phyloP scores from a whole-genome alignment of 805 yeast species.

The Lipomyces starkeyi region DNA sequence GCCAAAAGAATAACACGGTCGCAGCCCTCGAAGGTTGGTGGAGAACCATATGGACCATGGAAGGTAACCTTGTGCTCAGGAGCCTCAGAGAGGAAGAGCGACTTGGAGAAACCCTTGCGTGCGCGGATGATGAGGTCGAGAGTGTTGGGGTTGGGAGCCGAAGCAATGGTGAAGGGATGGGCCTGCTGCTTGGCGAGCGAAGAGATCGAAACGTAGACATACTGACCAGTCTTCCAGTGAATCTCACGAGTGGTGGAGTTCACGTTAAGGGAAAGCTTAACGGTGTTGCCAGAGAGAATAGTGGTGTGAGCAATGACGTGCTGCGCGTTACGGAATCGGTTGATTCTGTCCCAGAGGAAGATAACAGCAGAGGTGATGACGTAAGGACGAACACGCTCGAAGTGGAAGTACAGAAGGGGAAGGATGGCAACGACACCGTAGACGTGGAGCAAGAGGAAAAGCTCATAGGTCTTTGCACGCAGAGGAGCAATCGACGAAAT shows the following conservation, averaged over 20 bases:
- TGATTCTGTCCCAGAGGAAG: constrained; percentile 37
- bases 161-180: constrained; percentile 39
- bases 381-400: constrained; percentile 39
- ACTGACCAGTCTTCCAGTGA: constrained; percentile 40
- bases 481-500: constrained; percentile 37
- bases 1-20: constrained; percentile 42
- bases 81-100: constrained; percentile 35
- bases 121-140: constrained; percentile 45
- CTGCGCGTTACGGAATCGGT: constrained; percentile 35
- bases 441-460: constrained; percentile 37
- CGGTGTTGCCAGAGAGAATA: constrained; percentile 38
- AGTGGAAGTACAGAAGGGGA: constrained; percentile 38
- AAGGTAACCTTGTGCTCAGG: constrained; percentile 38
- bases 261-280: constrained; percentile 35
- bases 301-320: constrained; percentile 36
- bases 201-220: constrained; percentile 33
- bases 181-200: constrained; percentile 38
- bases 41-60: constrained; percentile 39
- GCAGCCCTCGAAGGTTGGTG: constrained; percentile 36
- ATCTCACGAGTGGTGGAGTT: constrained; percentile 37
- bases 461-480: constrained; percentile 36
- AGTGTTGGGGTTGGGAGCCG: constrained; percentile 37
- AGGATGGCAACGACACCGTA: constrained; percentile 37
- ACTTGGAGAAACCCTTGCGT: constrained; percentile 43
- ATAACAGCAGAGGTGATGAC: constrained; percentile 37